Evolutionary conservation across 768 basidiomycete genomes (phyloP).

Genomic region (Trametes elegans): DNA sequence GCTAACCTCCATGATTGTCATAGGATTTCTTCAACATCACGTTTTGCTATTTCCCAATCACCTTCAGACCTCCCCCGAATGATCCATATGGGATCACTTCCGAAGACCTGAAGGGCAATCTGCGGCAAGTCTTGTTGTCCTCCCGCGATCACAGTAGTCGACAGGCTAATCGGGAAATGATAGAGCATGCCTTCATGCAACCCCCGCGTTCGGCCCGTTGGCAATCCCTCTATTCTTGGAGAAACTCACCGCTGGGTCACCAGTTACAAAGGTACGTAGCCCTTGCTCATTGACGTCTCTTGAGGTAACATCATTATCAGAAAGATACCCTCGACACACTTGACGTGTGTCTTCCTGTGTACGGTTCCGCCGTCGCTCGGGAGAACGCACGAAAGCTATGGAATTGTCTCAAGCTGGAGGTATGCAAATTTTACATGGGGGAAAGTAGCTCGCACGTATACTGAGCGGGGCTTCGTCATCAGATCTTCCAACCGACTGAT

Average conservation of each 20-base stretch:
- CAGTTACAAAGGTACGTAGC: slow-evolving; percentile 70
- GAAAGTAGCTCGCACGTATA: slow-evolving; percentile 1
- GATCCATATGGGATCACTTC: slow-evolving; percentile 92
- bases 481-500: slow-evolving; percentile 96
- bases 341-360: slow-evolving; percentile 75
- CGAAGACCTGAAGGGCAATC: slow-evolving; percentile 74
- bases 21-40: slow-evolving; percentile 88
- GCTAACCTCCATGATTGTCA: not conserved
- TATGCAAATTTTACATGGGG: slow-evolving; percentile 26
- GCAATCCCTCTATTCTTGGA: slow-evolving; percentile 90
- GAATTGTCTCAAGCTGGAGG: slow-evolving; percentile 91
- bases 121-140: slow-evolving; percentile 49
- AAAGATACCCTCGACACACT: slow-evolving; percentile 84
- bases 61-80: slow-evolving; percentile 89
- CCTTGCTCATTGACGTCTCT: not conserved
- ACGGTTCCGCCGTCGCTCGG: slow-evolving; percentile 63
- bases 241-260: slow-evolving; percentile 82
- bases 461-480: not conserved
- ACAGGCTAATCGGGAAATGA: not conserved
- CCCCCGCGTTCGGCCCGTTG: slow-evolving; percentile 77
- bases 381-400: slow-evolving; percentile 77
- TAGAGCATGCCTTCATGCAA: slow-evolving; percentile 73
- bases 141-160: no score
- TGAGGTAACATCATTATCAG: slow-evolving; percentile 39
- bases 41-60: slow-evolving; percentile 98